Conservation (phyloP, 176 grass and related monocot species). For the Chrysopogon serrulatus region DNA sequence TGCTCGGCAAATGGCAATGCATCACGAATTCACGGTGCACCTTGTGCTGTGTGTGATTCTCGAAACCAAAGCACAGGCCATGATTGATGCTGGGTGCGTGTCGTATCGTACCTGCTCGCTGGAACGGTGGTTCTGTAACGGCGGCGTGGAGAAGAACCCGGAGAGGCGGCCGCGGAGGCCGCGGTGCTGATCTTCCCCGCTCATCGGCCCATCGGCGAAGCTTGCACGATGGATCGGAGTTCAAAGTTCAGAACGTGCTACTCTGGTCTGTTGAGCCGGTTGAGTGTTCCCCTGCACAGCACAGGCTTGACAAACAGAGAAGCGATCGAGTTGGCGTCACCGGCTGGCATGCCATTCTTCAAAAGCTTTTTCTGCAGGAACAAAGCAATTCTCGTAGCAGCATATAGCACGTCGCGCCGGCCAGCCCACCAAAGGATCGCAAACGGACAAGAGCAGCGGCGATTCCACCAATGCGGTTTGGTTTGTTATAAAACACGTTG, state of each 20-base stretch:
- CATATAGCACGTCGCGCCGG: not conserved
- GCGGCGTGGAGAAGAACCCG: slow-evolving; percentile 20
- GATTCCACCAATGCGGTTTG: slow-evolving; percentile 20
- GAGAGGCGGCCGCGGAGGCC: slow-evolving; percentile 24
- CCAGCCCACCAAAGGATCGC: not conserved
- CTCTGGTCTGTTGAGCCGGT: not conserved
- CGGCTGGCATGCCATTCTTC: not conserved
- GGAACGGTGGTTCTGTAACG: not conserved
- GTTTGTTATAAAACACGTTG: no score
- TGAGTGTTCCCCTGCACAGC: not conserved
- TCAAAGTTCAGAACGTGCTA: not conserved
- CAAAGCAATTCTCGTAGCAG: not conserved
- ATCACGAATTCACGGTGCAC: not conserved
- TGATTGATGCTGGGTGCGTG: not conserved
- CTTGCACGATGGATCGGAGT: not conserved
- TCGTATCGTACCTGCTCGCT: not conserved
- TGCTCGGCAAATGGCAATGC: not conserved
- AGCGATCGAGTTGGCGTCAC: not conserved
- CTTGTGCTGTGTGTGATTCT: not conserved
- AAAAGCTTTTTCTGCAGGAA: not conserved
- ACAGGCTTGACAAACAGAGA: not conserved
- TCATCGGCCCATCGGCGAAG: not conserved
- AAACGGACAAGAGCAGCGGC: slow-evolving; percentile 21
- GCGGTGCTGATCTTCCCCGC: slow-evolving; percentile 9
- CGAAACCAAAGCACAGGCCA: not conserved